Evolutionary conservation across 148 eudicot species (phyloP).

Genomic region (Rhododendron mucronatum): DNA sequence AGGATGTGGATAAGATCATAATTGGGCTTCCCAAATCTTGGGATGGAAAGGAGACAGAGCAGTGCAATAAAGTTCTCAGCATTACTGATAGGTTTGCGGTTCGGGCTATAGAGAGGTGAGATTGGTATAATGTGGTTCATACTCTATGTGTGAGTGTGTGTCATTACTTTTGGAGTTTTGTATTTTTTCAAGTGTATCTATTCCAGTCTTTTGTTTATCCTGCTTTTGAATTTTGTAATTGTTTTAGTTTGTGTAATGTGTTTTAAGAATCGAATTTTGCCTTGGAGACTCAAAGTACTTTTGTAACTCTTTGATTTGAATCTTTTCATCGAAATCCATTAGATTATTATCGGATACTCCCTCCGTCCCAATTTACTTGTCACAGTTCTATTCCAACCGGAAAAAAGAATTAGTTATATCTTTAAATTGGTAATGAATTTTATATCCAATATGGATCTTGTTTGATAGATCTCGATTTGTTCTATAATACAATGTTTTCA

Average conservation of each 20-base stretch:
- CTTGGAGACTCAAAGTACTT: background rate
- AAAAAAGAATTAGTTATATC: too few relatives aligned
- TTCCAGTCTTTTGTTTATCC: background rate
- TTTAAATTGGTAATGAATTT: too few relatives aligned
- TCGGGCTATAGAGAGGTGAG: conserved; percentile 20
- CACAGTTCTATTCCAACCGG: too few relatives aligned
- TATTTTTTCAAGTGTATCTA: background rate
- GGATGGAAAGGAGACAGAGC: background rate
- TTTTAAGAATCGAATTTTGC: background rate
- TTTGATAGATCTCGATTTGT: too few relatives aligned
- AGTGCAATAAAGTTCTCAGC: conserved; percentile 9
- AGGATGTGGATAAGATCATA: conserved; percentile 17
- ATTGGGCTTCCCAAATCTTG: conserved; percentile 3
- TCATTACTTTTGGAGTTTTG: background rate
- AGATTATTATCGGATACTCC: background rate
- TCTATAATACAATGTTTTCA: too few relatives aligned
- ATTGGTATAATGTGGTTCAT: background rate
- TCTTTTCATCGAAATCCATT: background rate
- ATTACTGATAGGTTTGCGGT: background rate
- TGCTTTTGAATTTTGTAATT: background rate
- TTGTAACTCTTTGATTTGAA: background rate
- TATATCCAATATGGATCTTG: too few relatives aligned
- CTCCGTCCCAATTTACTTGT: too few relatives aligned
- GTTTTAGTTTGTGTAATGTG: background rate
- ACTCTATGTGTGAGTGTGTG: background rate